These are phyloP conservation scores for Diaporthe caulivora DNA, from an alignment of 2,329 filamentous ascomycete species.

Conservation along the genomic window DNA sequence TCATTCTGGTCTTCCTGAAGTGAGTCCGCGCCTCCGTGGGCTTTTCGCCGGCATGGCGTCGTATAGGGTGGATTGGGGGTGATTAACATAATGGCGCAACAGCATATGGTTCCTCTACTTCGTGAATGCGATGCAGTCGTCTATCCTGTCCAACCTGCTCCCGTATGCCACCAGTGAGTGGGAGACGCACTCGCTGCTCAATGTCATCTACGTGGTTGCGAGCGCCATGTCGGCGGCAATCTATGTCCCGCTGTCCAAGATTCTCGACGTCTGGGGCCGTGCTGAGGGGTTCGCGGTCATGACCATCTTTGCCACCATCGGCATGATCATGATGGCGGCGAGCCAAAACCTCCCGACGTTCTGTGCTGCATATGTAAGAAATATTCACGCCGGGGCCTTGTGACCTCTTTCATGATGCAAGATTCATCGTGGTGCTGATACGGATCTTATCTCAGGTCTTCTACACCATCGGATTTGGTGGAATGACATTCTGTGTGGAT, in stretches of 20 bases:
- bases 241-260: conserved; percentile 63
- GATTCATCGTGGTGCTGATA: conserved; percentile 41
- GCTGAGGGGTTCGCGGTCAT: conserved; percentile 58
- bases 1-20: conserved; percentile 48
- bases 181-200: conserved; percentile 64
- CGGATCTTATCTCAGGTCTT: conserved; percentile 62
- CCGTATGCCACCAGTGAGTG: conserved; percentile 65
- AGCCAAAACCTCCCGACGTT: conserved; percentile 66
- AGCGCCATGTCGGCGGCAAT: conserved; percentile 68
- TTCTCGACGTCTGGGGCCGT: conserved; percentile 62
- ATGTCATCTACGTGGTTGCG: conserved; percentile 66
- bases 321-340: conserved; percentile 70
- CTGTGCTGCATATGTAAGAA: conserved; percentile 51
- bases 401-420: conserved; percentile 37
- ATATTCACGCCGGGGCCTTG: not conserved
- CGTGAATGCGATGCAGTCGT: conserved; percentile 61
- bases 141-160: conserved; percentile 55
- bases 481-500: conserved; percentile 70
- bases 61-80: too few species aligned
- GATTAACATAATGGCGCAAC: conserved; percentile 35
- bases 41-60: not conserved
- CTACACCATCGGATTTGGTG: conserved; percentile 70
- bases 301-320: conserved; percentile 58
- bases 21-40: conserved; percentile 41
- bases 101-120: conserved; percentile 65